Percentiles rank a stretch among this genome's conserved stretches.
Conservation (phyloP, 768 basidiomycete species). For the Pisolithus sp. region DNA sequence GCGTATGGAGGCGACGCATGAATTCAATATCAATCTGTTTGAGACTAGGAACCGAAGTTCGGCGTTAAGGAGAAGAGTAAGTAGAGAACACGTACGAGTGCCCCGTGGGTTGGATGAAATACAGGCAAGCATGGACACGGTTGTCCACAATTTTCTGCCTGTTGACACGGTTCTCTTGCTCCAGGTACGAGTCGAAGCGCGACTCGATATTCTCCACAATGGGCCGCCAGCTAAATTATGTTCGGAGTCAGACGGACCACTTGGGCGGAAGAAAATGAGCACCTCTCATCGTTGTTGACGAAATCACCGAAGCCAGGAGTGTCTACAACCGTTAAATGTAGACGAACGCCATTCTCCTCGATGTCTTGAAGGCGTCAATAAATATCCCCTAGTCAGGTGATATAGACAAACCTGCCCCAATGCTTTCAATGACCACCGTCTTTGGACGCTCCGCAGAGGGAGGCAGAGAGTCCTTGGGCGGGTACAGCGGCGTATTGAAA, state of each 20-base stretch:
- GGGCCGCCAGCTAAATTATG: slow-evolving; percentile 80
- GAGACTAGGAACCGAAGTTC: slow-evolving; percentile 45
- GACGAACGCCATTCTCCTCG: slow-evolving; percentile 95
- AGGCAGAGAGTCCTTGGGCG: slow-evolving; percentile 75
- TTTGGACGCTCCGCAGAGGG: slow-evolving; percentile 84
- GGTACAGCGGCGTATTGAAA: slow-evolving; percentile 95
- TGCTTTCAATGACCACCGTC: slow-evolving; percentile 97
- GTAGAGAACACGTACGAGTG: slow-evolving; percentile 65
- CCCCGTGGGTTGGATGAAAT: slow-evolving; percentile 98
- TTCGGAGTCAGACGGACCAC: slow-evolving; percentile 13
- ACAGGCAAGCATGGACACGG: slow-evolving; percentile 96
- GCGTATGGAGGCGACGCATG: slow-evolving; percentile 95
- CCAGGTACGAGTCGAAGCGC: slow-evolving; percentile 94
- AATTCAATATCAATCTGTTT: slow-evolving; percentile 99
- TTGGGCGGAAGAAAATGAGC: slow-evolving; percentile 17
- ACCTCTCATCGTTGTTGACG: slow-evolving; percentile 99
- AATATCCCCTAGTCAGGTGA: slow-evolving; percentile 7
- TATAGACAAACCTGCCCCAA: slow-evolving; percentile 76
- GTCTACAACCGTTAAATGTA: slow-evolving; percentile 97
- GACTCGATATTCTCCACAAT: slow-evolving; percentile 98
- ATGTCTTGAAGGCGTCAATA: slow-evolving; percentile 60
- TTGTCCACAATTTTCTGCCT: slow-evolving; percentile 91
- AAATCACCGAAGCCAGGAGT: slow-evolving; percentile 99
- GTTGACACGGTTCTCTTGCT: slow-evolving; percentile 99
- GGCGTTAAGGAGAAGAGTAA: background rate